These are phyloP conservation scores for Celoporthe dispersa DNA, from an alignment of 2,329 filamentous ascomycete genomes.

Conservation along the genomic window DNA sequence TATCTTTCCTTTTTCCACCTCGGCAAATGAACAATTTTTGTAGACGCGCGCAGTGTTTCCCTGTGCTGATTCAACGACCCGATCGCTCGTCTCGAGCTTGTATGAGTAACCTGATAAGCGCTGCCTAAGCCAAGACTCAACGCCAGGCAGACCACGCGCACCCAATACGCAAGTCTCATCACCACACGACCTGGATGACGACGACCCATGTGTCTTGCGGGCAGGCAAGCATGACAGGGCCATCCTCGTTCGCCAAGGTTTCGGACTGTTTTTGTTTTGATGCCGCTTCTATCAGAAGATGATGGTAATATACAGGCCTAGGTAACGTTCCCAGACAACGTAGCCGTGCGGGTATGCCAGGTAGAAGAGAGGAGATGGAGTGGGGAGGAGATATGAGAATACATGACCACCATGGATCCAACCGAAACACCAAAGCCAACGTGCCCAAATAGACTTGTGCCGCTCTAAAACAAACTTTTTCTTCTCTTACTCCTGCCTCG, in stretches of 20 bases:
- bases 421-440: slow-evolving; percentile 53
- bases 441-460: slow-evolving; percentile 46
- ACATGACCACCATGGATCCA: slow-evolving; percentile 45
- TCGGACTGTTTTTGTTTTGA: slow-evolving; percentile 13
- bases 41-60: background rate
- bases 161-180: background rate
- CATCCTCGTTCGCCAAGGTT: background rate
- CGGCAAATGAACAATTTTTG: background rate
- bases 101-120: background rate
- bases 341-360: slow-evolving; percentile 32
- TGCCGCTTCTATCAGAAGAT: slow-evolving; percentile 19
- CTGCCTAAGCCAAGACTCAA: slow-evolving; percentile 14
- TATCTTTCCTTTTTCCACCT: too few species aligned
- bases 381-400: slow-evolving; percentile 44
- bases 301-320: slow-evolving; percentile 37
- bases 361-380: slow-evolving; percentile 35
- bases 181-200: background rate
- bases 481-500: slow-evolving; percentile 17
- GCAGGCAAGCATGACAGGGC: background rate
- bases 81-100: background rate
- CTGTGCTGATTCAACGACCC: background rate
- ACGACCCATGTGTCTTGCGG: background rate
- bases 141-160: slow-evolving; percentile 2
- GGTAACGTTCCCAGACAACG: slow-evolving; percentile 26
- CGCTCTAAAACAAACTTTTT: slow-evolving; percentile 37